Base-by-base conservation (phyloP, 2,329 filamentous ascomycete genomes). In the Phyllosticta citriasiana region DNA sequence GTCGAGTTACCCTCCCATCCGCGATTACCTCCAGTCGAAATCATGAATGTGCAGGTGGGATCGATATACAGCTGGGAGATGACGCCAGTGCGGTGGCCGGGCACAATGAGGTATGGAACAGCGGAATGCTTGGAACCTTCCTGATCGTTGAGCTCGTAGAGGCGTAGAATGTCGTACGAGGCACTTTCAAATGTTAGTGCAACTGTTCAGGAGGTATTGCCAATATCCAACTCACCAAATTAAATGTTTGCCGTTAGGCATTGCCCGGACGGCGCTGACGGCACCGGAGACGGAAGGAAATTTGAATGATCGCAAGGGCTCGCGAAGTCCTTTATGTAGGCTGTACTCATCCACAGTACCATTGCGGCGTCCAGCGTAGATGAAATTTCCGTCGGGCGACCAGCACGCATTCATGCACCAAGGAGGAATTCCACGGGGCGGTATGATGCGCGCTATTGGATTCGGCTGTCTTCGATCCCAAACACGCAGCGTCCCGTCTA, bases 381-480 rank as follows among this genome's bases (percentile, higher is more conserved):
- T 92, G 74, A 85, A 91, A 74, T 97, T 97, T 14, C 94, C 94
- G 71, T 97, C 89, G 0, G 91, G 91, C 60, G 88, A 93, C 94
- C 94, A 99, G 77, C 91, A 96, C 0, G 91, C 91, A 66, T 90
- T 92, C 86, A 96, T 97, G 74, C 93, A 97, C 93, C 93, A 99
- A 0, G 93, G 94, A 1, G 94, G 93, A 0, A 91, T 89, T 19
- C 86, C 85, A 10, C 85, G 83, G 10, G 86, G 80, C 19, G 88
- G 89, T 1, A 81, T 80, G 61, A 97, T 93, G 27, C 87, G 85
- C 2, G 94, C 91, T 1, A 96, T 81, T 0, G 93, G 88, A 40
- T 87, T 82, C 1, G 83, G 83, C 64, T 88, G 84, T 22, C 94
- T 85, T 2, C 87, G 80, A 69, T 99, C 96, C 93, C 94, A 99